Evolutionary conservation across 2,329 filamentous ascomycete genomes (phyloP).

Genomic region (Trichoderma lentiforme): DNA sequence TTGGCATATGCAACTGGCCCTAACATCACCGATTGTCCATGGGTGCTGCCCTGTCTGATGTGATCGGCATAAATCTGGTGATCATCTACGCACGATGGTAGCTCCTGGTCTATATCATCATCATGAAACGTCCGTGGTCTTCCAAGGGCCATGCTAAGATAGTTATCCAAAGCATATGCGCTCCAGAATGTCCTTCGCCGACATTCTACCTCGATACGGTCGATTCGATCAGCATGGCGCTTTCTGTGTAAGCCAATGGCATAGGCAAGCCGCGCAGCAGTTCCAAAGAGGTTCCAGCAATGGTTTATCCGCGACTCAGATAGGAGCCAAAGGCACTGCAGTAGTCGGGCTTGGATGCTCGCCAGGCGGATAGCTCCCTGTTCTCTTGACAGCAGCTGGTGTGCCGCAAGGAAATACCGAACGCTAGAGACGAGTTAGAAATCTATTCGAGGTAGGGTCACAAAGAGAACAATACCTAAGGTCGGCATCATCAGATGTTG

Average conservation of each 20-base stretch:
- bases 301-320: conserved; percentile 13
- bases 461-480: not conserved
- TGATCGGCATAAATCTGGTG: conserved; percentile 8
- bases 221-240: conserved; percentile 9
- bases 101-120: conserved; percentile 8
- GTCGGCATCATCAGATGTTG: conserved; percentile 13
- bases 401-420: conserved; percentile 7
- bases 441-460: not conserved
- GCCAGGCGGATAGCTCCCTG: conserved; percentile 5
- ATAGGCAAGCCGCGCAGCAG: conserved; percentile 7
- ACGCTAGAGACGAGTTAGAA: not conserved
- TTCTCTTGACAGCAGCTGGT: conserved; percentile 1
- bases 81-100: not conserved
- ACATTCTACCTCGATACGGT: conserved; percentile 6
- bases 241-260: conserved; percentile 10
- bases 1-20: conserved; percentile 8
- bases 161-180: conserved; percentile 8
- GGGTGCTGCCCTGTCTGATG: not conserved
- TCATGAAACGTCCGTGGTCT: conserved; percentile 12
- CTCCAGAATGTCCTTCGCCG: conserved; percentile 10
- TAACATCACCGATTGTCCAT: conserved; percentile 3
- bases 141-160: conserved; percentile 9
- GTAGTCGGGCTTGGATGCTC: conserved; percentile 1
- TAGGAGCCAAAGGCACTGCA: conserved; percentile 11
- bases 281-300: conserved; percentile 14